Conservation (phyloP, 225 moss, liverwort and hornwort species). For the Neckera pumila region DNA sequence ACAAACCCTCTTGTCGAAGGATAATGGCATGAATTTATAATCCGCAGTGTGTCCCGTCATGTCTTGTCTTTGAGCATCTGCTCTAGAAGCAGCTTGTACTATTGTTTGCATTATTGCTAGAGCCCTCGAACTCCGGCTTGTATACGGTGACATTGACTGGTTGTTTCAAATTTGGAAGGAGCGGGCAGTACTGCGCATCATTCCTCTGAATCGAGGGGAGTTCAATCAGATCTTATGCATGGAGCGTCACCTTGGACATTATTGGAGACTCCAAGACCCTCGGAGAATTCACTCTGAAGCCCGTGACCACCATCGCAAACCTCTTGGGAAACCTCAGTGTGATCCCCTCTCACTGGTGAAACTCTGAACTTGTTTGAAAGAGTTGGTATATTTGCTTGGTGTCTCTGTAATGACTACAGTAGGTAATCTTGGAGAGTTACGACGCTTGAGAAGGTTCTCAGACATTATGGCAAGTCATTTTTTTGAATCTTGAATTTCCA, state of each 20-base stretch:
- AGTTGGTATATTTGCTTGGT: background rate
- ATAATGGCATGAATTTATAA: background rate
- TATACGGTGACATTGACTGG: background rate
- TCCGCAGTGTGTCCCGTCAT: background rate
- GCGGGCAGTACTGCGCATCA: background rate
- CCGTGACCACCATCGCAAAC: background rate
- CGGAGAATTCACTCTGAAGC: background rate
- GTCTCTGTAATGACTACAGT: background rate
- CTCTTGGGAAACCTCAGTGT: background rate
- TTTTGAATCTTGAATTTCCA: background rate
- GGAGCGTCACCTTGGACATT: background rate
- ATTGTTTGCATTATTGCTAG: background rate
- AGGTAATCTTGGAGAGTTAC: background rate
- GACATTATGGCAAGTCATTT: background rate
- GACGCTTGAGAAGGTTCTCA: background rate
- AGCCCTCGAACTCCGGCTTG: background rate
- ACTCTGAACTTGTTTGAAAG: background rate
- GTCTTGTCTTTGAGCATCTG: background rate
- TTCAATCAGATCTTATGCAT: background rate
- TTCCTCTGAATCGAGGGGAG: background rate
- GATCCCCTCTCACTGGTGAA: background rate
- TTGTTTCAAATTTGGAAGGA: background rate
- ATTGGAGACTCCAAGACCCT: background rate
- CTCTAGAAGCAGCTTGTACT: background rate
- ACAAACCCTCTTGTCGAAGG: background rate